phyloP scores from a whole-genome alignment of 768 basidiomycete genomes.

The Termitomyces eurrhizus region DNA sequence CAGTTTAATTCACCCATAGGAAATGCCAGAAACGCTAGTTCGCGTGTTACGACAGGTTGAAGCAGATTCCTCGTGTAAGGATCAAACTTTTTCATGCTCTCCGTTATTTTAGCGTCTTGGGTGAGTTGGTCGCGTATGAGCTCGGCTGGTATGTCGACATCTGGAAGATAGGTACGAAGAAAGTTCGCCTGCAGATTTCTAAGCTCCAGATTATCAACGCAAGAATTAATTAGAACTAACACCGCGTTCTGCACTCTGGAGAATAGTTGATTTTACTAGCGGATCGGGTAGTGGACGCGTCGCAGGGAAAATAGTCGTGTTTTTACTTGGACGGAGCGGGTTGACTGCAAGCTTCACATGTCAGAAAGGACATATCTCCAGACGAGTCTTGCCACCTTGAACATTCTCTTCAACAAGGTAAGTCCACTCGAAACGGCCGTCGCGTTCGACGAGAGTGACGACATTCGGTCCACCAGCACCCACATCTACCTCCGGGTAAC shows the following conservation, averaged over 20 bases:
- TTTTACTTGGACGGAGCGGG: constrained; percentile 23
- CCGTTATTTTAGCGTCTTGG: constrained; percentile 35
- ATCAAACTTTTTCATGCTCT: constrained; percentile 44
- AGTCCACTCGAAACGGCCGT: constrained; percentile 50
- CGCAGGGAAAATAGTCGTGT: constrained; percentile 52
- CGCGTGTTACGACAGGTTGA: constrained; percentile 31
- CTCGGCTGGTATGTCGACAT: constrained; percentile 69
- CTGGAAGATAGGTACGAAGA: constrained; percentile 66
- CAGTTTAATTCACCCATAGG: constrained; percentile 58
- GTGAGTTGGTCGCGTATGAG: constrained; percentile 55
- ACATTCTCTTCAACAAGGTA: constrained; percentile 29
- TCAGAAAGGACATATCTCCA: constrained; percentile 11
- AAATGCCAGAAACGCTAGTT: constrained; percentile 42
- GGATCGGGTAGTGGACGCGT: constrained; percentile 38
- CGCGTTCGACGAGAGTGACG: constrained; percentile 44
- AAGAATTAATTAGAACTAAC: constrained; percentile 32
- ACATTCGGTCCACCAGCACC: constrained; percentile 48
- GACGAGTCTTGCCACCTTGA: constrained; percentile 17
- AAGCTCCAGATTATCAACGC: background rate
- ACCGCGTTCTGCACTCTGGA: constrained; percentile 61
- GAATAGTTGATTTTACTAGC: constrained; percentile 28
- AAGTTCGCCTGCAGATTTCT: constrained; percentile 54
- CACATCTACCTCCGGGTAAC: constrained; percentile 51
- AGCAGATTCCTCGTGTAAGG: constrained; percentile 55
- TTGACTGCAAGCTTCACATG: background rate